phyloP scores from a whole-genome alignment of 192 early-diverging fungal species.

The Lunasporangiospora selenospora region DNA sequence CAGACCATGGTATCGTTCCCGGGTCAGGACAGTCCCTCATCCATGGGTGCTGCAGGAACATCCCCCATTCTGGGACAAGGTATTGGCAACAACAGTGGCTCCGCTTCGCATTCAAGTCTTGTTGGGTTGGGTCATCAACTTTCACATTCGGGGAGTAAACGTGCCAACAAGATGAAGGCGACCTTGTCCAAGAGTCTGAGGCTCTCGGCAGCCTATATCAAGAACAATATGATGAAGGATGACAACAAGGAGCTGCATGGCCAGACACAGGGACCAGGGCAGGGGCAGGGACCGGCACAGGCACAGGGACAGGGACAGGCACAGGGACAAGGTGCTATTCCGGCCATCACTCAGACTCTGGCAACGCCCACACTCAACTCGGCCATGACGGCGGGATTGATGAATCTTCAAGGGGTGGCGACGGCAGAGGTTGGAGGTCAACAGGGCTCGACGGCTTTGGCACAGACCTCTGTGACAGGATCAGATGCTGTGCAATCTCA shows the following conservation, averaged over 20 bases:
- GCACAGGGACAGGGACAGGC: no score
- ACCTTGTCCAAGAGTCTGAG: constrained; percentile 36
- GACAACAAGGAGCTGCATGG: no score
- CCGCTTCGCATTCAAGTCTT: not conserved
- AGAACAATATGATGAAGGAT: constrained; percentile 49
- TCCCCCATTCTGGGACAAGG: no score
- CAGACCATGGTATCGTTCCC: no score
- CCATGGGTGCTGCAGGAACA: no score
- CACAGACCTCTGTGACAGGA: not conserved
- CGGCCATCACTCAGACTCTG: not conserved
- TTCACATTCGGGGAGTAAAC: constrained; percentile 5
- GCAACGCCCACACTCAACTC: not conserved
- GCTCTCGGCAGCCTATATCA: constrained; percentile 39
- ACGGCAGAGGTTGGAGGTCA: not conserved
- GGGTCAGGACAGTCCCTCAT: no score
- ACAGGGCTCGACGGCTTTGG: not conserved
- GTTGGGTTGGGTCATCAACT: not conserved
- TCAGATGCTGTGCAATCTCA: not conserved
- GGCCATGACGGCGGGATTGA: no score
- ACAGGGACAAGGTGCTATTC: constrained; percentile 1
- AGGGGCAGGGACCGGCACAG: no score
- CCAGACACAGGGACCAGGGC: no score
- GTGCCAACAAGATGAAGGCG: constrained; percentile 41
- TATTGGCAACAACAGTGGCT: no score
- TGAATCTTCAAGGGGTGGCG: no score